Percentiles rank a stretch among this genome's conserved stretches.
These are phyloP conservation scores for Dispira parvispora DNA, from an alignment of 192 early-diverging fungal genomes.

Conservation along the genomic window DNA sequence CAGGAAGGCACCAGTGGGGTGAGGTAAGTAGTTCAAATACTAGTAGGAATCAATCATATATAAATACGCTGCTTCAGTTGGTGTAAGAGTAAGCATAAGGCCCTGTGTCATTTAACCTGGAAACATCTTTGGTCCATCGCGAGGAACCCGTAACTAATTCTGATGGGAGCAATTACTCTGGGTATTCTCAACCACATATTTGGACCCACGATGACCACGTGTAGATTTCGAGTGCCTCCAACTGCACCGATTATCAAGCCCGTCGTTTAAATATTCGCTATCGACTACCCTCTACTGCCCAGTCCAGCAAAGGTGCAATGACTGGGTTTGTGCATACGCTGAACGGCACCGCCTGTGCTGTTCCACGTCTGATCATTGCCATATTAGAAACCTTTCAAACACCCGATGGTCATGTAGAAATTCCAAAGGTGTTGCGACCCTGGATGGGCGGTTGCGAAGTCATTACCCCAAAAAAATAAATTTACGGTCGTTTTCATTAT, in stretches of 20 bases:
- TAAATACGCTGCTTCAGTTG: too few relatives aligned
- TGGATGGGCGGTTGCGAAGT: conserved; percentile 39
- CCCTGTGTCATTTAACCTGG: too few relatives aligned
- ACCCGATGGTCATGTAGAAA: conserved; percentile 43
- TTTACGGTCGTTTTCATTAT: too few relatives aligned
- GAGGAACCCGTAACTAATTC: too few relatives aligned
- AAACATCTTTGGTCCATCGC: too few relatives aligned
- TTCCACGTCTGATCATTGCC: conserved; percentile 77
- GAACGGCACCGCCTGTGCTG: conserved; percentile 84
- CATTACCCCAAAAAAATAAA: too few relatives aligned
- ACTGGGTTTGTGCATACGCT: conserved; percentile 73
- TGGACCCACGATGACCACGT: neutral
- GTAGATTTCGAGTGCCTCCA: conserved; percentile 72
- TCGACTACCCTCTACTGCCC: conserved; percentile 18
- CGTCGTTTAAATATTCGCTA: conserved; percentile 65
- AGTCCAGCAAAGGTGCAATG: conserved; percentile 14
- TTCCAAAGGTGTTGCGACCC: conserved; percentile 53
- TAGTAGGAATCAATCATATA: too few relatives aligned
- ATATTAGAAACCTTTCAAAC: conserved; percentile 70
- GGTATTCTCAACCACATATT: conserved; percentile 4
- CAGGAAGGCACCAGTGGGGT: conserved; percentile 63
- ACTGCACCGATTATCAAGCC: conserved; percentile 89
- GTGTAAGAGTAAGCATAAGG: too few relatives aligned
- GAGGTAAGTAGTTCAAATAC: conserved; percentile 28
- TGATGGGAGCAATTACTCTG: too few relatives aligned